Evolutionary conservation across 768 basidiomycete genomes (phyloP).

Genomic region (Multifurca ochricompacta): DNA sequence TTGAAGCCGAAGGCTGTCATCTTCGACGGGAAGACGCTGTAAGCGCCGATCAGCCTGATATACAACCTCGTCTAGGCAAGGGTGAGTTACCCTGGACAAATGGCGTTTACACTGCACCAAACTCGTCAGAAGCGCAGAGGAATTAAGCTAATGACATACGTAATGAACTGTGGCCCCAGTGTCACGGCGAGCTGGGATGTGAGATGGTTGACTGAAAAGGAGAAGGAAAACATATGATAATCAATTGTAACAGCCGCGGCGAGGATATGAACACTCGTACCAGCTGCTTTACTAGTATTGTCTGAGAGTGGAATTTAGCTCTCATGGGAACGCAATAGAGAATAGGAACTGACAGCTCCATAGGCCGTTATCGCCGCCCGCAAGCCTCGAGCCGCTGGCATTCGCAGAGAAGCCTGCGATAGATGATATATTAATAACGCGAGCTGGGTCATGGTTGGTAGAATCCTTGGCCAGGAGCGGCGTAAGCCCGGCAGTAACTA

Average conservation of each 20-base stretch:
- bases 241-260: neutral
- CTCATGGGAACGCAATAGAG: neutral
- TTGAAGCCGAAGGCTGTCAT: conserved; percentile 74
- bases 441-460: conserved; percentile 54
- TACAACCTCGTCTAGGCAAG: neutral
- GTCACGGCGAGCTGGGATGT: conserved; percentile 65
- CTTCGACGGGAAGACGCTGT: conserved; percentile 69
- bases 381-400: conserved; percentile 41
- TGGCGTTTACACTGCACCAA: conserved; percentile 63
- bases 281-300: conserved; percentile 75
- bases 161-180: conserved; percentile 51
- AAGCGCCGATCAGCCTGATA: neutral
- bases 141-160: conserved; percentile 38
- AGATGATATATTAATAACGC: conserved; percentile 81
- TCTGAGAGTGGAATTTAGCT: conserved; percentile 37
- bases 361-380: conserved; percentile 51
- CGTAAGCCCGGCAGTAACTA: conserved; percentile 55
- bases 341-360: conserved; percentile 63
- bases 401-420: conserved; percentile 47
- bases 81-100: conserved; percentile 60
- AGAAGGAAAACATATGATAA: neutral
- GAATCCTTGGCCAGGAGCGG: conserved; percentile 61
- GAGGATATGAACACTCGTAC: conserved; percentile 2
- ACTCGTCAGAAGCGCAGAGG: neutral
- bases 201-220: conserved; percentile 55